Evolutionary conservation across 2,329 filamentous ascomycete genomes (phyloP).

Genomic region (Sclerotinia minor): DNA sequence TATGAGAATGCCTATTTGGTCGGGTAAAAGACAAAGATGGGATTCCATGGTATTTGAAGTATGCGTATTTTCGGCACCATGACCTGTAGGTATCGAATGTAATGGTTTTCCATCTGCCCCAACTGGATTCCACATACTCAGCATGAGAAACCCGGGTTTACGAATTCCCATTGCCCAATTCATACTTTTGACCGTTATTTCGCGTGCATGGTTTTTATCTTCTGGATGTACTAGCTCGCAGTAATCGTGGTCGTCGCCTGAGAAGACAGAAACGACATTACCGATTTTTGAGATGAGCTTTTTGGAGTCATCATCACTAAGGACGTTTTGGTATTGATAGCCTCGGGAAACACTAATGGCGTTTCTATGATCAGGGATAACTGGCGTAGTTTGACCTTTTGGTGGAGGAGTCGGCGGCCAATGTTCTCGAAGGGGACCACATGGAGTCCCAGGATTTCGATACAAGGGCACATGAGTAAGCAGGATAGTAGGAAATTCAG

Average conservation of each 20-base stretch:
- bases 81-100: constrained; percentile 33
- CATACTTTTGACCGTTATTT: constrained; percentile 94
- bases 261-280: constrained; percentile 83
- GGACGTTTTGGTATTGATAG: constrained; percentile 96
- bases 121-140: constrained; percentile 90
- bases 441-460: constrained; percentile 77
- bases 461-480: constrained; percentile 91
- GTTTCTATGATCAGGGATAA: constrained; percentile 67
- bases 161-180: constrained; percentile 96
- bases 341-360: constrained; percentile 75
- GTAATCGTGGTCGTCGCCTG: constrained; percentile 97
- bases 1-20: constrained; percentile 82
- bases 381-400: constrained; percentile 55
- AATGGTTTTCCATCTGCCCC: constrained; percentile 57
- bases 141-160: constrained; percentile 80
- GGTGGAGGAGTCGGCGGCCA: constrained; percentile 70
- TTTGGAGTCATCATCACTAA: constrained; percentile 73
- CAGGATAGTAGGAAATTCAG: constrained; percentile 80
- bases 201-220: constrained; percentile 59
- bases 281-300: constrained; percentile 76
- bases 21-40: constrained; percentile 85
- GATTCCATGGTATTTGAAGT: constrained; percentile 71
- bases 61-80: constrained; percentile 41
- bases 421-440: constrained; percentile 81
- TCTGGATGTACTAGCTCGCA: constrained; percentile 79